Base-by-base conservation (phyloP, 2,329 filamentous ascomycete species). In the Fusarium sp. region DNA sequence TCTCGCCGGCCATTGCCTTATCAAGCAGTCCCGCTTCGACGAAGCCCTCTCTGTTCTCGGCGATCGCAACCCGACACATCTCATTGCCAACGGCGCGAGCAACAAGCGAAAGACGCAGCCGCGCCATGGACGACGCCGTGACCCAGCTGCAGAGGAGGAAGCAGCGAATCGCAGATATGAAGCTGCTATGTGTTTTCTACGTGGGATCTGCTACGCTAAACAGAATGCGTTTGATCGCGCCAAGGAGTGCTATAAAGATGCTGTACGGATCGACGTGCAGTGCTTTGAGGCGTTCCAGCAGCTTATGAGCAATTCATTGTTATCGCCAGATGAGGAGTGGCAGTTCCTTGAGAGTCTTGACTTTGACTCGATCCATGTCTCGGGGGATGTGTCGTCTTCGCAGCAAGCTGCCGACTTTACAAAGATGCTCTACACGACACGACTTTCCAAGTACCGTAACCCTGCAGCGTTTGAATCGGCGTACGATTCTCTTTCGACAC, bases 241-340 rank as follows among this genome's bases (percentile, higher is more conserved):
- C 53, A 98, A 98, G 79, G 94, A 98, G 75, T 98, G 96, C 82
- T 99, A 98, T 85, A 98, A 98, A 82, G 93, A 97, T 75, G 96
- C 96, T 3, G 94, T 98, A 44, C 90, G 93, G 66, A 98, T 99
- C 76, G 96, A 99, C 77, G 94, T 98, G 6, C 94, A 97, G 79
- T 99, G 96, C 81, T 98, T 97, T 77, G 96, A 99, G 80, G 96
- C 96, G 1, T 98, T 99, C 77, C 94, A 98, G 74, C 94, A 98
- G 82, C 87, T 99, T 57, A 98, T 98, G 90, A 93, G 94, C 82
- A 99, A 99, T 81, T 93, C 93, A 21, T 86, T 99, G 66, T 92
- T 99, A 88, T 89, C 89, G 47, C 94, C 94, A 0, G 90, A 93
- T 35, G 94, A 98, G 79, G 94, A 98, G 77, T 93, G 95, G 87